Base-by-base conservation (phyloP, 169 alveolate genomes). In the Cryptosporidium ryanae region DNA sequence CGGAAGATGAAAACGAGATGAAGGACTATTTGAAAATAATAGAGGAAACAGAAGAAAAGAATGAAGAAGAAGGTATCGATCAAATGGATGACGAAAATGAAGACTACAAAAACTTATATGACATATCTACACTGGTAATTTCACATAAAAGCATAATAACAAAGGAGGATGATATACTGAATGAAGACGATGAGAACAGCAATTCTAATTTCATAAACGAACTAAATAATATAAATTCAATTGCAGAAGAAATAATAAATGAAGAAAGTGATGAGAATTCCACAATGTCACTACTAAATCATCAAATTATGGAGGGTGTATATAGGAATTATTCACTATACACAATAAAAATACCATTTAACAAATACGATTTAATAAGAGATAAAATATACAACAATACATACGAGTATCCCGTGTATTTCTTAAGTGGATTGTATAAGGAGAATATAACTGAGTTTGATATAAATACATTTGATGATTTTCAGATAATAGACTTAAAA, bases 351-450 rank as follows among this genome's bases (percentile, higher is more conserved):
- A 61, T 61, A 38, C 84, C 84, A 8, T 59, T 43, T 44, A 59
- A 76, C 34, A 18, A 34, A n/a, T 59, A 38, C 57, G 84, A 76
- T 2, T 34, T 29, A 25, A 21, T 59, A 23, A 54, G 61, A 38
- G 64, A 76, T 21, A 54, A 34, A 43, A 46, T 61, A 43, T 59
- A 61, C 48, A 61, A 55, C 17, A 59, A 59, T 34, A n/a, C 27
- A n/a, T 59, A 59, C 43, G 71, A 43, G 1, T 76, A 59, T 17
- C 71, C 71, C 10, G 21, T 61, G 8, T 76, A 59, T 25, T 27
- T 61, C 12, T 46, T 76, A 43, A 55, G 32, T 32, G 84, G 84
- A n/a, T 38, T 76, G 48, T 76, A 57, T 59, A 76, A n/a, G n/a
- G 63, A 76, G 31, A 46, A 76, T n/a, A 44, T 76, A 29, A n/a